phyloP scores from a whole-genome alignment of 1,284 basidiomycete species.

The Caloboletus inedulis region DNA sequence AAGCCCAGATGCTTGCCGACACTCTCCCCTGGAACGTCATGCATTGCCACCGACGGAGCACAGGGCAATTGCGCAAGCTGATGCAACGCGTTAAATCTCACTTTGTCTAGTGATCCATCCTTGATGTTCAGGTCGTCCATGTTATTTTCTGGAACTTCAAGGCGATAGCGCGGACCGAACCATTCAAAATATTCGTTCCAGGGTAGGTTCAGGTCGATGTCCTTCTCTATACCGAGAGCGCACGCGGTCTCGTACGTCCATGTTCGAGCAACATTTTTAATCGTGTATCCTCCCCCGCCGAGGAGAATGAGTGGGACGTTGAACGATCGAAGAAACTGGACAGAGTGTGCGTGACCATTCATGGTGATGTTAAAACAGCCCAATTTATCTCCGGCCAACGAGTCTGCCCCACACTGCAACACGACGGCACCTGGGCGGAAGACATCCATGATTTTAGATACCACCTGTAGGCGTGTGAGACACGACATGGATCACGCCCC shows the following conservation, averaged over 20 bases:
- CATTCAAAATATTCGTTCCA: constrained; percentile 98
- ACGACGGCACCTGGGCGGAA: constrained; percentile 89
- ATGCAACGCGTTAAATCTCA: constrained; percentile 78
- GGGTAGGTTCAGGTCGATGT: constrained; percentile 80
- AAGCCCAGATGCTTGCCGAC: constrained; percentile 63
- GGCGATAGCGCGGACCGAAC: constrained; percentile 93
- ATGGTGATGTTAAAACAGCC: constrained; percentile 97
- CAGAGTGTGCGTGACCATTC: constrained; percentile 91
- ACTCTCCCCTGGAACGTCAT: constrained; percentile 73
- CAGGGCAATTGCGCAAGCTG: constrained; percentile 76
- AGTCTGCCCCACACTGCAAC: constrained; percentile 95
- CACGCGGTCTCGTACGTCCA: constrained; percentile 99
- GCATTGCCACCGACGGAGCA: constrained; percentile 87
- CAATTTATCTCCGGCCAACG: constrained; percentile 91
- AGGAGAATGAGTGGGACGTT: constrained; percentile 89
- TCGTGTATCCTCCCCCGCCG: constrained; percentile 96
- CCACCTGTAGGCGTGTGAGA: constrained; percentile 50
- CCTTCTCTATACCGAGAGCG: constrained; percentile 78
- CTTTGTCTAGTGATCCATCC: constrained; percentile 77
- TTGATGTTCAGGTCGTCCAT: constrained; percentile 92
- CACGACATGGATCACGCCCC: neutral
- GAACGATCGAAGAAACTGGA: constrained; percentile 81
- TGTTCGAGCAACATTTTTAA: constrained; percentile 91
- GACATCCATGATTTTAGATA: constrained; percentile 86
- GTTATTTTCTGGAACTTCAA: constrained; percentile 89